Base-by-base conservation (phyloP, 2,329 filamentous ascomycete species). In the Colletotrichum filicis region DNA sequence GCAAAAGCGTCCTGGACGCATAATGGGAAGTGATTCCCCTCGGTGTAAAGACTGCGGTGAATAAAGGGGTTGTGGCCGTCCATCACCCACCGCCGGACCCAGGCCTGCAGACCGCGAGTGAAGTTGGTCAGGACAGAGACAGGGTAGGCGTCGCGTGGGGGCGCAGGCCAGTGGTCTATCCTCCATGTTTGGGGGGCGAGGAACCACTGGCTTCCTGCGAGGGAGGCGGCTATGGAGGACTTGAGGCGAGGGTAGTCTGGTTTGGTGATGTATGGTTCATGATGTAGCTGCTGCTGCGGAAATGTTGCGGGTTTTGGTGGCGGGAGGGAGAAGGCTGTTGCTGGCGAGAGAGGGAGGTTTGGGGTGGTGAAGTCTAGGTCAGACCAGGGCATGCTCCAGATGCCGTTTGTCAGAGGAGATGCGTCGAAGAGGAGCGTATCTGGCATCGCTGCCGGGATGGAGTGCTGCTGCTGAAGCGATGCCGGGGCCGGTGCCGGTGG, bases 1-100 rank as follows among this genome's bases (percentile, higher is more conserved):
- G 76, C 73, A 66, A 75, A 79, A 7, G 77, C 79, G 53, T 79
- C 78, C 66, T 79, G 76, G 0, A 80, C 42, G 46, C 71, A 77
- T 12, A 14, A 12, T 3, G 79, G 78, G 42, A 79, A 69, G 52
- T 57, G 16, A 5, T 71, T 69, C 0, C 66, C 68, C 2, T 74
- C 69, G 4, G 53, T 71, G 56, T 79, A 80, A 0, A 80, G 72
- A 6, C 67, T 64, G 8, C 71, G 49, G 59, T 81, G 79, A 22
- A 80, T 78, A 9, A 80, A 76, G 4, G 77, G 76, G 61, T 74
- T 77, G 37, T 77, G 78, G 12, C 71, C 75, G n/a, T 74, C 57
- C 1, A 58, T 30, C 11, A 77, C 62, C 79, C 79, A 81, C 46
- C 77, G 66, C 1, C 24, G 35, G 5, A 79, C 70, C 79, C 79